phyloP scores from a whole-genome alignment of 2,329 filamentous ascomycete genomes.

The Herpotrichia juniperi region DNA sequence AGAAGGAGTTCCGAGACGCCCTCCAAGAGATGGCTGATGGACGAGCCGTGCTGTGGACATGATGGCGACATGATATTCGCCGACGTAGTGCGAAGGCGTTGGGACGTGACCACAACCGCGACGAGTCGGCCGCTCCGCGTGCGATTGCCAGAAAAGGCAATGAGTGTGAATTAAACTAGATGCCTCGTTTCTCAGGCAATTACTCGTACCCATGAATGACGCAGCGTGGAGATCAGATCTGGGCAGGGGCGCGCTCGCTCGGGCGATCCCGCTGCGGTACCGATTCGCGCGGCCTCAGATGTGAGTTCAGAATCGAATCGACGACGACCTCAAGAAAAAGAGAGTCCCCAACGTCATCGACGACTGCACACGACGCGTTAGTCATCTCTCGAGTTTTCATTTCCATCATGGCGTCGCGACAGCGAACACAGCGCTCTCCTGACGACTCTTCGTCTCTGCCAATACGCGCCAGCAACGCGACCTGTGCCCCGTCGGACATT shows the following conservation, averaged over 20 bases:
- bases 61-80: slow-evolving; percentile 12
- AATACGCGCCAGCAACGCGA: slow-evolving; percentile 5
- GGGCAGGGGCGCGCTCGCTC: slow-evolving; percentile 2
- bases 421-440: slow-evolving; percentile 2
- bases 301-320: background rate
- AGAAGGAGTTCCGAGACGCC: background rate
- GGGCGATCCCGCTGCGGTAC: background rate
- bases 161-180: slow-evolving; percentile 6
- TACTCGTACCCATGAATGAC: background rate
- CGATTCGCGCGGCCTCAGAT: slow-evolving; percentile 1
- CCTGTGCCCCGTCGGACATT: slow-evolving; percentile 20
- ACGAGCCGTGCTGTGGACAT: slow-evolving; percentile 4
- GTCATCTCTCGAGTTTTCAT: slow-evolving; percentile 6
- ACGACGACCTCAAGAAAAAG: background rate
- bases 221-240: slow-evolving; percentile 4
- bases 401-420: slow-evolving; percentile 9
- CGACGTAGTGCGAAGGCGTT: slow-evolving; percentile 4
- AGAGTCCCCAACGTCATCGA: slow-evolving; percentile 6
- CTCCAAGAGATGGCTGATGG: slow-evolving; percentile 4
- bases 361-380: background rate
- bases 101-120: background rate
- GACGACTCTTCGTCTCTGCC: background rate
- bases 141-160: slow-evolving; percentile 9
- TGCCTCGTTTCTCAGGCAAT: slow-evolving; percentile 5
- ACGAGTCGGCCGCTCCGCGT: slow-evolving; percentile 1